phyloP scores from a whole-genome alignment of 495 filamentous ascomycete species.

The Coniosporium apollinis region DNA sequence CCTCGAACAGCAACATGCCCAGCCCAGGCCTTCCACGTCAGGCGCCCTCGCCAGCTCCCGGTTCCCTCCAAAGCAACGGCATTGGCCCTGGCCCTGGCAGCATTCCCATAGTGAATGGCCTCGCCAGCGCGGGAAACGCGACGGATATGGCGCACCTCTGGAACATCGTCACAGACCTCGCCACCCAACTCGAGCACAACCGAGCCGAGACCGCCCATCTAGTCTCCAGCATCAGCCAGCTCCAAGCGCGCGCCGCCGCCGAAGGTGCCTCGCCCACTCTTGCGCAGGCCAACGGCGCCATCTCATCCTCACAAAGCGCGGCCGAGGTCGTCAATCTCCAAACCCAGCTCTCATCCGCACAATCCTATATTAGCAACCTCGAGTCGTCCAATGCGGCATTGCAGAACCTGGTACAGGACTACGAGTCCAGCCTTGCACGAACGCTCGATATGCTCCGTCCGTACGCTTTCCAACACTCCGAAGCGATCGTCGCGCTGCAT shows the following conservation, averaged over 20 bases:
- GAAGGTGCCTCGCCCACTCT: constrained; percentile 11
- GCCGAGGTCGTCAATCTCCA: constrained; percentile 18
- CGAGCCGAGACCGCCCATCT: constrained; percentile 59
- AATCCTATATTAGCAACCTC: constrained; percentile 29
- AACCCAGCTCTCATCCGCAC: constrained; percentile 33
- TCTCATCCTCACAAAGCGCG: constrained; percentile 2
- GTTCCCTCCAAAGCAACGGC: no score
- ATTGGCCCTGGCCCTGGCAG: no score
- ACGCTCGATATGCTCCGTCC: constrained; percentile 45
- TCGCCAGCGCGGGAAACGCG: constrained; percentile 75
- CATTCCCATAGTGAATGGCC: no score
- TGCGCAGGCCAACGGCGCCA: constrained; percentile 2
- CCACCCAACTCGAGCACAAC: constrained; percentile 58
- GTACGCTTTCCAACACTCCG: constrained; percentile 44
- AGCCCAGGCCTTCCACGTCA: no score
- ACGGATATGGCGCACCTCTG: constrained; percentile 78
- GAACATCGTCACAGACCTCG: constrained; percentile 66
- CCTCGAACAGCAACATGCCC: no score
- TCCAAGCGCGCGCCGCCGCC: constrained; percentile 11
- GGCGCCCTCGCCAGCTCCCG: no score
- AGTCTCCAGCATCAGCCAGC: constrained; percentile 45
- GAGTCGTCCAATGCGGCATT: constrained; percentile 34
- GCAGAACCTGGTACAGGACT: constrained; percentile 38
- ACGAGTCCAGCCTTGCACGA: constrained; percentile 35
- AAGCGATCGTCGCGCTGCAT: constrained; percentile 38